Base-by-base conservation (phyloP, 257 asterid species). In the Lithospermum erythrorhizon region DNA sequence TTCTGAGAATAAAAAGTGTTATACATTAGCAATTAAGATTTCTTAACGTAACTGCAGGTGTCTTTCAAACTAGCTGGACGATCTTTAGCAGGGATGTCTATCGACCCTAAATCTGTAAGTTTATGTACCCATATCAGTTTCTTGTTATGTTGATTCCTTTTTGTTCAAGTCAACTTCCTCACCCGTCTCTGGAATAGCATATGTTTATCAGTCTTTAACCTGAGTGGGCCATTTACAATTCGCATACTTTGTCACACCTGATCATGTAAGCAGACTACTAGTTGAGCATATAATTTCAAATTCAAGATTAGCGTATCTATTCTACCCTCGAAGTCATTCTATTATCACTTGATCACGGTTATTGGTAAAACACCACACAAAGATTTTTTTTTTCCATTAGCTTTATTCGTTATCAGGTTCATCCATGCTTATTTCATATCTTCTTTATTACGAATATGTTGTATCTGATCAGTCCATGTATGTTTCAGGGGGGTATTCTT, bases 51-150 rank as follows among this genome's bases (percentile, higher is more conserved):
- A 48, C 24, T 77, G 62, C 81, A 91, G 98, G 95, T 91, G 64
- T 87, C 98, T 68, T 88, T 91, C 88, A 91, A 86, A 87, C 82
- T 87, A 69, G 70, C 72, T 29, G 96, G 98, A 57, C 79, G 78
- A 63, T 79, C 98, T 13, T 70, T 91, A 63, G 83, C 98, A 64
- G 98, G 98, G 74, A 80, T 91, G 94, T 73, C 88, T 45, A 78
- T 87, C 58, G 95, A 91, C 82, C 90, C 95, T 61, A 91, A 86
- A 84, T 82, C 93, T 75, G 98, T 86, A 86, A 75, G 95, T 76
- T 67, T 13, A 19, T 49, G 52, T 24, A 8, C 29, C 29, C 58
- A n/a, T 55, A 6, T 65, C n/a, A 55, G 10, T 23, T 2, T 55
- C 29, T 55, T 55, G n/a, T 22, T 22, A 22, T 22, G 5, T 24